Evolutionary conservation across 768 basidiomycete genomes (phyloP), one percentile per base, ranked within the genome.

Genomic region (Suillus weaverae): DNA sequence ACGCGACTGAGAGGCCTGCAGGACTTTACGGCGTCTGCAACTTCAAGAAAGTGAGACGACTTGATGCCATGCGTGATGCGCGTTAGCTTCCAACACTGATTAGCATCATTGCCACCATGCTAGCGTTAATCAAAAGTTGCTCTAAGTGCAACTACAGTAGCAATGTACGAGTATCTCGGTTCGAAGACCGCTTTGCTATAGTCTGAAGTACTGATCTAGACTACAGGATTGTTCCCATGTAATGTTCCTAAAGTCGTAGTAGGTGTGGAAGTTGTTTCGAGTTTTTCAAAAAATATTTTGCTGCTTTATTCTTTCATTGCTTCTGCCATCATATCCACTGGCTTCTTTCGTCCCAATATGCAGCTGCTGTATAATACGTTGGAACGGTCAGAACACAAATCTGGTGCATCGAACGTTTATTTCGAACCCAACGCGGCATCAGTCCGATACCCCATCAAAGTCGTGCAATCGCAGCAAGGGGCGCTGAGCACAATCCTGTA

Each of bases 291-390:
- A 39, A 41, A 20, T 59, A 59, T 41, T 59, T 41, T 59, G 18
- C 26, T 41, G 18, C 18, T 30, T 30, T 41, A 20, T 59, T 59
- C 57, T 59, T 22, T 41, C 18, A 26, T n/a, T 59, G 14, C 57
- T 59, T 59, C 57, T 59, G 39, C 57, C 57, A 59, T 59, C 57
- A 59, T 59, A 53, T 32, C 51, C 16, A 2, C 18, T 20, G 53
- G 33, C 57, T 41, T 57, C 38, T 41, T 59, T 41, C 57, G 39
- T 59, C 57, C 22, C 57, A 41, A 41, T 56, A 8, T 22, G n/a
- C 55, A 36, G 55, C 55, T 56, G n/a, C 55, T 55, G 35, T 35
- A 56, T 59, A 26, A 56, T 59, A 26, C 56, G 3, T 38, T 59
- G 57, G 10, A 41, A 59, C 10, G 11, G 26, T 41, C 38, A 22